These are phyloP conservation scores for Malania oleifera DNA, from an alignment of 164 flowering plant genomes.

Conservation along the genomic window DNA sequence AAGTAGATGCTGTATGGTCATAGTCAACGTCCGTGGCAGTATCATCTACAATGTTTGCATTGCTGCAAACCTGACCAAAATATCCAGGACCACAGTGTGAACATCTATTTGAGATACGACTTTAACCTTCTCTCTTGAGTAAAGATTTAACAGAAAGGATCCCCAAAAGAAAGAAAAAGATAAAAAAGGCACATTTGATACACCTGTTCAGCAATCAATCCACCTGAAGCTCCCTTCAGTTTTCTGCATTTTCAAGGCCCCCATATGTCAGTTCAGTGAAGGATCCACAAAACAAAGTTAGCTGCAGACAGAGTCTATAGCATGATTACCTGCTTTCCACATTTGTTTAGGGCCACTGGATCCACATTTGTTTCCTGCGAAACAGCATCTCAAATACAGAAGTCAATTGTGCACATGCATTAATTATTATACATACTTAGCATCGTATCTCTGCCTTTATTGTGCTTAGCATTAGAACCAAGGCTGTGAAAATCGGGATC, in stretches of 20 bases:
- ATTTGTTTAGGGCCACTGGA: conserved; percentile 31
- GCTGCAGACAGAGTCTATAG: not conserved
- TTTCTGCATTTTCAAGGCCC: conserved; percentile 32
- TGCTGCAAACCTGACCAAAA: conserved; percentile 24
- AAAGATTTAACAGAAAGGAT: not conserved
- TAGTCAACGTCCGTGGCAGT: conserved; percentile 5
- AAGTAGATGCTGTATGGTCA: conserved; percentile 16
- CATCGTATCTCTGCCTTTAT: too few relatives aligned
- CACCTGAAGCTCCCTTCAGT: conserved; percentile 16
- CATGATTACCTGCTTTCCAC: conserved; percentile 50
- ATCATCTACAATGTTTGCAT: conserved; percentile 21
- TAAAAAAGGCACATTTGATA: conserved; percentile 5
- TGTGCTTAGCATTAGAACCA: too few relatives aligned
- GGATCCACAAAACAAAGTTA: not conserved
- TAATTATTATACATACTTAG: too few relatives aligned
- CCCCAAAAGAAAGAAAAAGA: not conserved
- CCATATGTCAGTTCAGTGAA: conserved; percentile 3
- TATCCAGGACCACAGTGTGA: not conserved
- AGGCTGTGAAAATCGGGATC: too few relatives aligned
- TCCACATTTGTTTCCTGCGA: conserved; percentile 41
- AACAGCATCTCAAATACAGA: not conserved
- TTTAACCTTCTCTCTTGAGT: not conserved
- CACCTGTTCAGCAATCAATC: conserved; percentile 33
- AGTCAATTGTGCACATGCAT: too few relatives aligned
- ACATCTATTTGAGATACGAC: conserved; percentile 1